phyloP scores from a whole-genome alignment of 108 stramenopile species.

The Cyclotella kingstonii region DNA sequence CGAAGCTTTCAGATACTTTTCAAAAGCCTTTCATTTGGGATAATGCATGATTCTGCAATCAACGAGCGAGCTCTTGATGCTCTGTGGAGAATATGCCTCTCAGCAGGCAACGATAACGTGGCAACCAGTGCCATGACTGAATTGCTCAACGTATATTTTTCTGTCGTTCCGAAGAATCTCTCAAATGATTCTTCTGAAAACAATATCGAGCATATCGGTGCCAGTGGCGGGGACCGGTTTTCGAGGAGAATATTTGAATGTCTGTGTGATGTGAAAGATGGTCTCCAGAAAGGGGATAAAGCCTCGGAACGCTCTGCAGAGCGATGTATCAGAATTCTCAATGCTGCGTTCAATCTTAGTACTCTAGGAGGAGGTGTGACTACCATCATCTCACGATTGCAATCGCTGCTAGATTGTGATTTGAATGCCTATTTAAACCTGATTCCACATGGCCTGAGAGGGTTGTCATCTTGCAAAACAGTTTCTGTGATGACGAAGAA shows the following conservation, averaged over 20 bases:
- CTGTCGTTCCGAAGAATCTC: background rate
- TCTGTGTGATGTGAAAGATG: slow-evolving; percentile 61
- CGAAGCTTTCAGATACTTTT: slow-evolving; percentile 68
- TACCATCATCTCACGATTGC: slow-evolving; percentile 53
- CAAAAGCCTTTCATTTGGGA: slow-evolving; percentile 34
- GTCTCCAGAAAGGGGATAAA: slow-evolving; percentile 46
- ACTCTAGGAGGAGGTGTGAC: slow-evolving; percentile 52
- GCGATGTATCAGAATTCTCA: slow-evolving; percentile 81
- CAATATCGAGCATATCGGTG: background rate
- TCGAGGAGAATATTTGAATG: slow-evolving; percentile 64
- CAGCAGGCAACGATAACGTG: slow-evolving; percentile 61
- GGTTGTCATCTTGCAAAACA: slow-evolving; percentile 63
- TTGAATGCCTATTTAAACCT: slow-evolving; percentile 41
- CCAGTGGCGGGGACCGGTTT: slow-evolving; percentile 25
- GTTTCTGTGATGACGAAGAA: slow-evolving; percentile 59
- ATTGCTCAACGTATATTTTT: slow-evolving; percentile 67
- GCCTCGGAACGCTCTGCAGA: slow-evolving; percentile 68
- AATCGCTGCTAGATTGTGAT: slow-evolving; percentile 24
- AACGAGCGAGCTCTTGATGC: slow-evolving; percentile 64
- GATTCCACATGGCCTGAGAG: slow-evolving; percentile 80
- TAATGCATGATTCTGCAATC: slow-evolving; percentile 13
- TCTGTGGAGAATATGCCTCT: slow-evolving; percentile 82
- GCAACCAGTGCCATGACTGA: slow-evolving; percentile 83
- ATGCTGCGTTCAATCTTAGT: slow-evolving; percentile 67
- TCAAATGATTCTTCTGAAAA: slow-evolving; percentile 16